Evolutionary conservation across 768 basidiomycete genomes (phyloP).

Genomic region (Auricularia auricula-judae): DNA sequence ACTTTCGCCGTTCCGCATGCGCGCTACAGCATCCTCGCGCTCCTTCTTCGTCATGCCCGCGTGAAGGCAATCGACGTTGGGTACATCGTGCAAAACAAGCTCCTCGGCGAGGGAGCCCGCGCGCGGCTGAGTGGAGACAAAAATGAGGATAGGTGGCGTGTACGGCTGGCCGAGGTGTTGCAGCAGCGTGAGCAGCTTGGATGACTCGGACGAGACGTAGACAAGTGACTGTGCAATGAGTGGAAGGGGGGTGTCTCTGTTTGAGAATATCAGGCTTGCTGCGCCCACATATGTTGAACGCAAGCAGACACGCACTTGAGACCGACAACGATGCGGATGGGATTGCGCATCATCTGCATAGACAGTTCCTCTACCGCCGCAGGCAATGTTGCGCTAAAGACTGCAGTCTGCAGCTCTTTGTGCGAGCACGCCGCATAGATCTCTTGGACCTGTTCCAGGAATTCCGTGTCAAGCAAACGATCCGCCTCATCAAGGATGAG

Average conservation of each 20-base stretch:
- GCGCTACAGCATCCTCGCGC: conserved; percentile 70
- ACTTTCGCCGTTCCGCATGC: conserved; percentile 81
- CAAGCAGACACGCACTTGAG: conserved; percentile 57
- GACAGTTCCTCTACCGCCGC: conserved; percentile 79
- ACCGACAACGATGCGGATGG: conserved; percentile 91
- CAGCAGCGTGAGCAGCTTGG: conserved; percentile 86
- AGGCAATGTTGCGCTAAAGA: conserved; percentile 93
- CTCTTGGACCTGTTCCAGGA: conserved; percentile 80
- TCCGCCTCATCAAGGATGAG: conserved; percentile 87
- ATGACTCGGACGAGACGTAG: conserved; percentile 87
- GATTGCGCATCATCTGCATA: conserved; percentile 72
- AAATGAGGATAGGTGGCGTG: conserved; percentile 84
- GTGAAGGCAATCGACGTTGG: conserved; percentile 83
- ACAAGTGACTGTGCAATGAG: conserved; percentile 82
- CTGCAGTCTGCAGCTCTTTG: conserved; percentile 63
- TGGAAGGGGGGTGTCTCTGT: conserved; percentile 86
- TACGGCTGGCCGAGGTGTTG: conserved; percentile 71
- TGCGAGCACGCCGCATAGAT: conserved; percentile 69
- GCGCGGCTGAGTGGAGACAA: conserved; percentile 83
- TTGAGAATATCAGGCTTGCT: background rate
- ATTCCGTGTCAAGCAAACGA: conserved; percentile 81
- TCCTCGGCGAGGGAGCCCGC: conserved; percentile 72
- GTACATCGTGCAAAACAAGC: conserved; percentile 63
- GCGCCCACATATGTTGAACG: background rate
- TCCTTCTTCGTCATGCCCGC: conserved; percentile 82